phyloP scores from a whole-genome alignment of 495 filamentous ascomycete genomes.

The Penicillium bovifimosum region DNA sequence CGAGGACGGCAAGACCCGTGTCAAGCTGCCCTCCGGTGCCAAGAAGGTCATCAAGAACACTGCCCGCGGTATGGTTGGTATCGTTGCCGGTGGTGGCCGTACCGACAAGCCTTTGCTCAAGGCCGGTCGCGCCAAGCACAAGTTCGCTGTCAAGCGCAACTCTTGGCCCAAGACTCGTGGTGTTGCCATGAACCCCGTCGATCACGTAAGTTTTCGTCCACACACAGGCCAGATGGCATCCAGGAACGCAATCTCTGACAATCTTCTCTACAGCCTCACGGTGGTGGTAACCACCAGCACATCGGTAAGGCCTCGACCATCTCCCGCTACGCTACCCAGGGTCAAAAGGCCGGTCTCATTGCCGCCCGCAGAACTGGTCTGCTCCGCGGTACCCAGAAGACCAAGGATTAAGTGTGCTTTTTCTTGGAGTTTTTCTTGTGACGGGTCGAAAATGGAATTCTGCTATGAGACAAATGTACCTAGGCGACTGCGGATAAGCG shows the following conservation, averaged over 20 bases:
- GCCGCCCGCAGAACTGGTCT: slow-evolving; percentile 98
- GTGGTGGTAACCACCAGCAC: slow-evolving; percentile 99
- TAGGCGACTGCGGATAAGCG: slow-evolving; percentile 45
- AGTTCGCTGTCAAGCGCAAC: slow-evolving; percentile 99
- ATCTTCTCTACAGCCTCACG: slow-evolving; percentile 67
- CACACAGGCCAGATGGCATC: neutral
- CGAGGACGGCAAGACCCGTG: slow-evolving; percentile 97
- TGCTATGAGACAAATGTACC: slow-evolving; percentile 49
- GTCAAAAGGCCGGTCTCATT: slow-evolving; percentile 99
- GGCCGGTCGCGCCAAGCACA: slow-evolving; percentile 97
- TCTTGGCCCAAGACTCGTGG: slow-evolving; percentile 99
- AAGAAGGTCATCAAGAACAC: slow-evolving; percentile 97
- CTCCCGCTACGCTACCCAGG: slow-evolving; percentile 90
- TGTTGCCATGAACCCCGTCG: slow-evolving; percentile 99
- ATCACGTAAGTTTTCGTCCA: slow-evolving; percentile 63
- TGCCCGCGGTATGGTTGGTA: slow-evolving; percentile 97
- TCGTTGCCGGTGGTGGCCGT: slow-evolving; percentile 97
- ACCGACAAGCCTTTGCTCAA: slow-evolving; percentile 99
- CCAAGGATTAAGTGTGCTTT: slow-evolving; percentile 65
- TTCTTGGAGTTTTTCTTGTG: slow-evolving; percentile 44
- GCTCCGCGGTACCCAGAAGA: slow-evolving; percentile 98
- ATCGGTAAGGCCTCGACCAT: slow-evolving; percentile 99
- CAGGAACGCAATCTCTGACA: slow-evolving; percentile 25
- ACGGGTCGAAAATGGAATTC: slow-evolving; percentile 48
- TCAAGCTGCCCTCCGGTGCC: slow-evolving; percentile 97